Base-by-base conservation (phyloP, 2,329 filamentous ascomycete genomes). In the Ascochyta pisi region DNA sequence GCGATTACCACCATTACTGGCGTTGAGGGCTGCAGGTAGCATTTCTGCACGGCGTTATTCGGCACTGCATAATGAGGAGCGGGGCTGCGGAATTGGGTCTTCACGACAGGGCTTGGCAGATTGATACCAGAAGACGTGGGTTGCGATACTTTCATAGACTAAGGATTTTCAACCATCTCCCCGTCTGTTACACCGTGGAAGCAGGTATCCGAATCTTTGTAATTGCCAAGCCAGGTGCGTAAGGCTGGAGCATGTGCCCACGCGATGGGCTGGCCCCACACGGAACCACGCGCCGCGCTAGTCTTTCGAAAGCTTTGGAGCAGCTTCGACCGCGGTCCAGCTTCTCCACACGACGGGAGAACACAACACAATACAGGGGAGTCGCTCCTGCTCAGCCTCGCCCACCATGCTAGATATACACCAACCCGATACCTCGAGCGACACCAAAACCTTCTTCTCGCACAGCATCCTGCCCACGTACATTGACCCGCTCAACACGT, bases 401-500 rank as follows among this genome's bases (percentile, higher is more conserved):
- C 34, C n/a, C 35, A 34, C 42, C 37, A 54, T 76, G 74, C 68
- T 77, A 53, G 70, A 73, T 44, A 68, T 76, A 31, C 65, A 70
- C 48, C 68, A 72, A 13, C 49, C 61, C 24, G 64, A 72, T 16
- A 67, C 73, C 8, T 67, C 69, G 23, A 65, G 73, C 40, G 67
- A 76, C 35, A 79, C 85, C 50, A 95, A 89, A 82, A 93, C 90
- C 75, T 89, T 85, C 74, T 87, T 91, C 61, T 90, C 88, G 0
- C 85, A 90, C 67, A 86, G 86, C 37, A 80, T 81, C 12, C 84
- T 94, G 73, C 79, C 82, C 24, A 79, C 82, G 27, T 89, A 91
- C 76, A 79, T 94, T 40, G 86, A 96, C 72, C 82, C 86, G 6
- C 82, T 84, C 54, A 70, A 74, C 61, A 60, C 71, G 3, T 70